A percentile compares a stretch with the other conserved stretches of the same genome.
Conservation (phyloP, 2,329 filamentous ascomycete genomes). For the Colletotrichum plurivorum region DNA sequence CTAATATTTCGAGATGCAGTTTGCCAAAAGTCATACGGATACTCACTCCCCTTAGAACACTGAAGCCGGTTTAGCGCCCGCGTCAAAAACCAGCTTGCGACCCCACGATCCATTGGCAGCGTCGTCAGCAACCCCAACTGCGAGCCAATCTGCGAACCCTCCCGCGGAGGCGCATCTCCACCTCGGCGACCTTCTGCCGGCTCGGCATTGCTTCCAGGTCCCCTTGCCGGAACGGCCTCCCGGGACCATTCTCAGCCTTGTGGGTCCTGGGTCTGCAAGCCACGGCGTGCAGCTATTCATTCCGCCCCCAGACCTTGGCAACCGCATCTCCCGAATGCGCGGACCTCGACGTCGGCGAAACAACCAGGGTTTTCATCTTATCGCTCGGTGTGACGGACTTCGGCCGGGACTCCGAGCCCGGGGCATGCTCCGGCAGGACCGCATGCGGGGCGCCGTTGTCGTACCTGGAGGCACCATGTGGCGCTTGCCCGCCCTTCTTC, state of each 20-base stretch:
- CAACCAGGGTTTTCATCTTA: no score
- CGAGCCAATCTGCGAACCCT: not conserved
- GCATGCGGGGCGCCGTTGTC: no score
- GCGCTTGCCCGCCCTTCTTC: not conserved
- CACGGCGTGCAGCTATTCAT: slow-evolving; percentile 1
- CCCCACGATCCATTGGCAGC: slow-evolving; percentile 9
- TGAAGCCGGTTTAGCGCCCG: no score
- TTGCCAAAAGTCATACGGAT: no score
- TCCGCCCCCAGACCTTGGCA: slow-evolving; percentile 3
- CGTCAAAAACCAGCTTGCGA: not conserved
- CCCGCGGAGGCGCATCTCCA: slow-evolving; percentile 7
- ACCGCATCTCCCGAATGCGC: not conserved
- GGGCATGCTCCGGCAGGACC: no score
- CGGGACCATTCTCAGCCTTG: slow-evolving; percentile 32
- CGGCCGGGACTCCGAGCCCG: not conserved
- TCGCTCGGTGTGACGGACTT: not conserved
- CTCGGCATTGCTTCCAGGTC: slow-evolving; percentile 22
- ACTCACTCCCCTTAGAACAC: no score
- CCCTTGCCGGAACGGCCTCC: slow-evolving; percentile 12
- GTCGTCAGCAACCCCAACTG: slow-evolving; percentile 15
- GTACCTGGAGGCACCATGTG: no score
- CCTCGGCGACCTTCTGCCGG: slow-evolving; percentile 31
- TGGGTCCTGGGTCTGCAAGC: slow-evolving; percentile 24
- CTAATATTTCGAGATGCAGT: no score
- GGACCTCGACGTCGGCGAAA: not conserved